These are phyloP conservation scores for Vitis hybrid DNA, from an alignment of 177 flowering plant species.

Conservation along the genomic window DNA sequence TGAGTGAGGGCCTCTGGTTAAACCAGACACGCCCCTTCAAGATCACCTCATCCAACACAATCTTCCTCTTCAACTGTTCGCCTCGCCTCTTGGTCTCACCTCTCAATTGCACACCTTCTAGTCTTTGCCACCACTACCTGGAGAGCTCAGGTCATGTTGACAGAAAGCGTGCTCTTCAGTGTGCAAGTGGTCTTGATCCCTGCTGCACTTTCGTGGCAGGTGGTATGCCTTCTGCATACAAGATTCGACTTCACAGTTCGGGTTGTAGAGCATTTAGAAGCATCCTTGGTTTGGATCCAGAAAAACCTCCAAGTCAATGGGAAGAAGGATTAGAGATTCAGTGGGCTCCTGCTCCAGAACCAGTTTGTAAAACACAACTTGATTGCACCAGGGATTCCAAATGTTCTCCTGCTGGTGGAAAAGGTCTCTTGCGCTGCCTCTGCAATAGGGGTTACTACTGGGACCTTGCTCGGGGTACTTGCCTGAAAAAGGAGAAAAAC, in stretches of 20 bases:
- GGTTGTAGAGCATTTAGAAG: conserved; percentile 71
- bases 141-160: conserved; percentile 46
- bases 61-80: conserved; percentile 66
- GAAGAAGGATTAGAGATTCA: conserved; percentile 73
- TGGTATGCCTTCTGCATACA: conserved; percentile 73
- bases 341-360: conserved; percentile 66
- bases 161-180: conserved; percentile 32
- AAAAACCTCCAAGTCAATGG: conserved; percentile 50
- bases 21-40: conserved; percentile 66
- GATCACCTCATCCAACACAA: conserved; percentile 57
- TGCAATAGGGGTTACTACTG: conserved; percentile 43
- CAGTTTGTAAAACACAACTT: conserved; percentile 38
- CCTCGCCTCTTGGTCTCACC: conserved; percentile 65
- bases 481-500: conserved; percentile 27
- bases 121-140: conserved; percentile 60
- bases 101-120: conserved; percentile 59
- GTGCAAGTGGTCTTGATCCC: conserved; percentile 39
- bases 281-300: conserved; percentile 48
- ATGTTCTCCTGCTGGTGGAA: conserved; percentile 27
- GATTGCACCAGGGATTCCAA: conserved; percentile 51
- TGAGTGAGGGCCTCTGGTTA: conserved; percentile 61
- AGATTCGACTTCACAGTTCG: conserved; percentile 58
- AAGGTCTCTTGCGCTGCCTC: conserved; percentile 35
- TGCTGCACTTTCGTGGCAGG: conserved; percentile 76
- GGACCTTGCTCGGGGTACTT: conserved; percentile 36